Evolutionary conservation across 306 rosid species (phyloP).

Genomic region (Malus fusca): DNA sequence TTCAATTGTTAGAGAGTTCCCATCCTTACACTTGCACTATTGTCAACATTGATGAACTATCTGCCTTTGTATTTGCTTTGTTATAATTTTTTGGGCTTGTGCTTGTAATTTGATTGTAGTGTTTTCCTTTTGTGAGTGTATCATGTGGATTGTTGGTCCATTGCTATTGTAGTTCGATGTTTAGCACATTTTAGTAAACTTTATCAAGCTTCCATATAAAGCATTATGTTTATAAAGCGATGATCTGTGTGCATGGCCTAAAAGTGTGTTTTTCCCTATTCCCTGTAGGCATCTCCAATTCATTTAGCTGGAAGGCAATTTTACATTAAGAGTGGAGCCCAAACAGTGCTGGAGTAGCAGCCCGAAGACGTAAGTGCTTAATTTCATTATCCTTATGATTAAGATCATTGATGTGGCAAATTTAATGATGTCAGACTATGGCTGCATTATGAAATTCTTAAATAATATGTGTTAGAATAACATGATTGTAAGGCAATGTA

Average conservation of each 20-base stretch:
- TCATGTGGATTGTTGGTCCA: neutral
- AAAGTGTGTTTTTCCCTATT: slow-evolving; percentile 11
- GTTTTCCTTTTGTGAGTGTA: neutral
- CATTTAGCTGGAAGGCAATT: slow-evolving; percentile 82
- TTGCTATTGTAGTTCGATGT: neutral
- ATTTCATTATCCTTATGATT: neutral
- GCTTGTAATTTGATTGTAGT: neutral
- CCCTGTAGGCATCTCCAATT: slow-evolving; percentile 67
- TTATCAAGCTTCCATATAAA: neutral
- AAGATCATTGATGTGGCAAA: too few relatives aligned
- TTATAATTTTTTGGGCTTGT: neutral
- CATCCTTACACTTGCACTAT: neutral
- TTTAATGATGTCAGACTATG: too few relatives aligned
- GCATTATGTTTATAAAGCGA: neutral
- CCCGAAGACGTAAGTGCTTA: slow-evolving; percentile 53
- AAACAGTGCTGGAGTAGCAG: slow-evolving; percentile 42
- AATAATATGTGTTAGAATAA: too few relatives aligned
- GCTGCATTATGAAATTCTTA: too few relatives aligned
- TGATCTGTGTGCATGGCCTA: neutral
- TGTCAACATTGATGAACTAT: too few relatives aligned
- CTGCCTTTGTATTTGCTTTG: neutral
- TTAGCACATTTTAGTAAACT: neutral
- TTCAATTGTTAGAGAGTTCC: neutral
- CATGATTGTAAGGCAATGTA: too few relatives aligned
- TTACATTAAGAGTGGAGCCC: slow-evolving; percentile 83